Base-by-base conservation (phyloP, 306 rosid genomes). In the Glycyrrhiza uralensis region DNA sequence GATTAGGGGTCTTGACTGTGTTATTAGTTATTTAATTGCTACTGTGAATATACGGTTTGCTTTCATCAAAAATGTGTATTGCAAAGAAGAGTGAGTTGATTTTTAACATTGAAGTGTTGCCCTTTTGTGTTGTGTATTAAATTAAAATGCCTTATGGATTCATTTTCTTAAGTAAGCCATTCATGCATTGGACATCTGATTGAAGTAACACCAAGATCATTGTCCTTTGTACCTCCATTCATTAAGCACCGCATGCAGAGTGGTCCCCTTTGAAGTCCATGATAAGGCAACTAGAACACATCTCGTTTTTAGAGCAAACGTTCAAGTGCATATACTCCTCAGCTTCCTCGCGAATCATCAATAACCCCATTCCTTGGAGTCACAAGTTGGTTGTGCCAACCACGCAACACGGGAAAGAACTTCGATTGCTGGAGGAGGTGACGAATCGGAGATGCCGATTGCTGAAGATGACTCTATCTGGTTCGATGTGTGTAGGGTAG, bases 11-110 rank as follows among this genome's bases (percentile, higher is more conserved):
- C 51, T n/a, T n/a, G n/a, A n/a, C n/a, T 11, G 36, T 75, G 35
- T 62, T 72, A 42, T 58, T 52, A 49, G 44, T 19, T 81, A 68
- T 60, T 44, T 66, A 29, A 24, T 66, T 57, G 18, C 56, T 65
- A 36, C 30, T 81, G 90, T 90, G 93, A 81, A 84, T 80, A 79
- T 66, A 67, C 23, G 61, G 23, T 32, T 54, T 76, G 76, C n/a
- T 32, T 62, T 76, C 76, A 30, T 62, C 42, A 7, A 58, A 61
- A 65, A 59, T 14, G n/a, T 55, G 75, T 36, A 38, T 46, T 67
- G 80, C 68, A 72, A 62, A 33, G 60, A 44, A 59, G 54, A 57
- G 10, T 42, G 50, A n/a, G 56, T 36, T 57, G n/a, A n/a, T 39
- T 36, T 19, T 26, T 1, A 17, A 22, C 57, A 3, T 67, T 44